Evolutionary conservation across 495 filamentous ascomycete genomes (phyloP).

Genomic region (Copromyces sp.): DNA sequence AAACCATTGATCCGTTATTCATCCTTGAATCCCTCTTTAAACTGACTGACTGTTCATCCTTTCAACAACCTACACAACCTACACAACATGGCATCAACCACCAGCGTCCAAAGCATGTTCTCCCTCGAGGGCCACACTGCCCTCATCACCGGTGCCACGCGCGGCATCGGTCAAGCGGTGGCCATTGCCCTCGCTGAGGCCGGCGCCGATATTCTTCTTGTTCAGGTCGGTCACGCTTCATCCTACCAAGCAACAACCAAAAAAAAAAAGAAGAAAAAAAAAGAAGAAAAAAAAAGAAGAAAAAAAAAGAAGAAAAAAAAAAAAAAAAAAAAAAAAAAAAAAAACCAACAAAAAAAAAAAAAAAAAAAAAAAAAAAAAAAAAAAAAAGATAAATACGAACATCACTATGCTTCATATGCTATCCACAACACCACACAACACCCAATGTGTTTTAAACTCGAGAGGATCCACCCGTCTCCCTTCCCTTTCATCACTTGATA

Average conservation of each 20-base stretch:
- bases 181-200: conserved; percentile 73
- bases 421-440: background rate
- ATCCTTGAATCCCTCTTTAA: background rate
- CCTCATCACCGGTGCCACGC: conserved; percentile 75
- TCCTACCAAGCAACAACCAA: background rate
- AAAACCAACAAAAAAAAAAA: background rate
- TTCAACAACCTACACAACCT: background rate
- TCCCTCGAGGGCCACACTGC: conserved; percentile 61
- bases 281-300: background rate
- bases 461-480: background rate
- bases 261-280: background rate
- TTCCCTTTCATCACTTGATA: background rate
- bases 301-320: no score
- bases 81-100: conserved; percentile 4
- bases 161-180: conserved; percentile 81
- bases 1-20: background rate
- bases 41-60: background rate
- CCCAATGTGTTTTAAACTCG: background rate
- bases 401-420: background rate
- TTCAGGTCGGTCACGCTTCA: conserved; percentile 38
- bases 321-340: background rate
- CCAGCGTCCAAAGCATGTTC: conserved; percentile 28
- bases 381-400: background rate
- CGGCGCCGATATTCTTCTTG: conserved; percentile 70
- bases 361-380: background rate